Evolutionary conservation across 805 yeast genomes (phyloP).

Genomic region (Schwanniomyces yamadae): DNA sequence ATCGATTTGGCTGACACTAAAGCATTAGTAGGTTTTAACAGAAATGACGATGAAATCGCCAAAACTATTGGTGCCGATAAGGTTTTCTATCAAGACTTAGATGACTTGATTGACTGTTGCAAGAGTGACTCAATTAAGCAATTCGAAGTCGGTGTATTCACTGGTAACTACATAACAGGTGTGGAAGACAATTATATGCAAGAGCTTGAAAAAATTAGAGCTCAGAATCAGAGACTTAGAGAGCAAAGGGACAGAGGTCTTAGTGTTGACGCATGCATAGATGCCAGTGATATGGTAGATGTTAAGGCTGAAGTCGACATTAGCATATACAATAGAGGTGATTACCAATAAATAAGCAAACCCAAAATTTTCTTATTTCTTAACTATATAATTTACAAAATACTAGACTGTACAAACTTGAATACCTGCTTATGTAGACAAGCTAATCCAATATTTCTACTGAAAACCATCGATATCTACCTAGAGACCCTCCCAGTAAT

Average conservation of each 20-base stretch:
- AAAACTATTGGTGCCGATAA: slow-evolving; percentile 82
- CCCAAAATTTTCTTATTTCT: not conserved
- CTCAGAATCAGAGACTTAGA: slow-evolving; percentile 60
- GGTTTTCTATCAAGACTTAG: slow-evolving; percentile 83
- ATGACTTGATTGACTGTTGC: slow-evolving; percentile 83
- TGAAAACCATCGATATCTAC: too few relatives aligned
- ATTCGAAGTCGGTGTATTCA: slow-evolving; percentile 96
- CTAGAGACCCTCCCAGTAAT: too few relatives aligned
- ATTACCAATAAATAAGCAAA: slow-evolving; percentile 28
- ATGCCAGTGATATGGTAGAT: slow-evolving; percentile 50
- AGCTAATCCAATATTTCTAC: too few relatives aligned
- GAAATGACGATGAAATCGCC: slow-evolving; percentile 73
- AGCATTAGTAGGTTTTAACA: slow-evolving; percentile 86
- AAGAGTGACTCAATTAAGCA: slow-evolving; percentile 48
- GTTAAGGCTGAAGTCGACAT: slow-evolving; percentile 77
- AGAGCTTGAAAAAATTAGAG: slow-evolving; percentile 81
- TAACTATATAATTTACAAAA: too few relatives aligned
- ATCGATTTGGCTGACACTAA: slow-evolving; percentile 94
- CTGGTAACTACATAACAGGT: slow-evolving; percentile 94
- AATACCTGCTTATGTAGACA: too few relatives aligned
- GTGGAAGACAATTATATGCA: slow-evolving; percentile 78
- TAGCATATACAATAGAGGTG: slow-evolving; percentile 57
- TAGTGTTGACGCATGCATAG: slow-evolving; percentile 42
- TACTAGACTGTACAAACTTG: too few relatives aligned
- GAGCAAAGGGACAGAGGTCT: slow-evolving; percentile 38